Conservation (phyloP, 1,284 basidiomycete genomes). For the Apiotrichum siamense region DNA sequence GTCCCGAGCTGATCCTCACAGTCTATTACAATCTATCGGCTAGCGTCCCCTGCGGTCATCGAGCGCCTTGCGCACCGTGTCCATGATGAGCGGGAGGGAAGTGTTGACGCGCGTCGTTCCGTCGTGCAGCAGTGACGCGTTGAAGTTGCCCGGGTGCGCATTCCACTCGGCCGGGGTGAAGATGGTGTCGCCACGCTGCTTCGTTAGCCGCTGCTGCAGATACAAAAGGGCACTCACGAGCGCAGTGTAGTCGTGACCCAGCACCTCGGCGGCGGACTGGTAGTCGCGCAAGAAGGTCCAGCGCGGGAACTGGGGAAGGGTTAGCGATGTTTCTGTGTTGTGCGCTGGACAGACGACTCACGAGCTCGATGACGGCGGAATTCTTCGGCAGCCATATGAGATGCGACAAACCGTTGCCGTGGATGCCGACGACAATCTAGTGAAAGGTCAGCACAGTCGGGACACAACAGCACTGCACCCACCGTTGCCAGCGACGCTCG, state of each 20-base stretch:
- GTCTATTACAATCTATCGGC: too few relatives aligned
- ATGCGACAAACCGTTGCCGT: slow-evolving; percentile 48
- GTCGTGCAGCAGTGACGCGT: slow-evolving; percentile 14
- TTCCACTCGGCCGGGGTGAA: slow-evolving; percentile 20
- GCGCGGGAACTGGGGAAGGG: too few relatives aligned
- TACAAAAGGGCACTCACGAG: background rate
- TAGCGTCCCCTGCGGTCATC: too few relatives aligned
- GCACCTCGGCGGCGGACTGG: background rate
- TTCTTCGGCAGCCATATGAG: slow-evolving; percentile 47
- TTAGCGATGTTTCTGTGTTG: too few relatives aligned
- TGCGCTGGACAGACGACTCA: too few relatives aligned
- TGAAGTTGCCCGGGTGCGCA: slow-evolving; percentile 13
- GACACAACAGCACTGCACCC: background rate
- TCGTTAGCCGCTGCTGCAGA: background rate
- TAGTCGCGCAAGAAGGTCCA: background rate
- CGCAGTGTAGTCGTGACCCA: slow-evolving; percentile 21
- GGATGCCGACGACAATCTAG: slow-evolving; percentile 46
- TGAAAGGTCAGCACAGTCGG: too few relatives aligned
- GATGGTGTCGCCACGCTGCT: slow-evolving; percentile 13
- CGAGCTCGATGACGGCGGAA: slow-evolving; percentile 47
- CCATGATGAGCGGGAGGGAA: too few relatives aligned
- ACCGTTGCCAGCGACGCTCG: slow-evolving; percentile 12
- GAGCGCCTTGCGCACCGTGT: too few relatives aligned
- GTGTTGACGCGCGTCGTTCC: too few relatives aligned
- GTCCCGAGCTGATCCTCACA: too few relatives aligned